phyloP scores from a whole-genome alignment of 768 basidiomycete genomes.

The Suillus brevipes region DNA sequence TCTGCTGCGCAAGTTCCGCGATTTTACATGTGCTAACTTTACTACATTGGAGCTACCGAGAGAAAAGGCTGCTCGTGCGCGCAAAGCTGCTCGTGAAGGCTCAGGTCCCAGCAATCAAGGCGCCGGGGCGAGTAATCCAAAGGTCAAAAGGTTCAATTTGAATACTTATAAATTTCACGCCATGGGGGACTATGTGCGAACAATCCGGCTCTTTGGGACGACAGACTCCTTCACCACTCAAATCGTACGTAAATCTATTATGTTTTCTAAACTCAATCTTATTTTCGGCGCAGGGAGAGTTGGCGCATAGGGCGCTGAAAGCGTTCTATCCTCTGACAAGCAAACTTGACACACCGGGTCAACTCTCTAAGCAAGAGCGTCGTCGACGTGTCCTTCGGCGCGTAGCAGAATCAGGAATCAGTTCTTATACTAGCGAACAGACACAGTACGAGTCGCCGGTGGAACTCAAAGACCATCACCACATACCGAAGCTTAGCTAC shows the following conservation, averaged over 20 bases:
- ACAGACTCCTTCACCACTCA: slow-evolving; percentile 29
- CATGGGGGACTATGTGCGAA: slow-evolving; percentile 22
- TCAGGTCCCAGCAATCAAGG: too few species aligned
- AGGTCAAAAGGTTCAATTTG: slow-evolving; percentile 22
- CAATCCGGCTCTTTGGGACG: slow-evolving; percentile 23
- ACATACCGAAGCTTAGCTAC: too few species aligned
- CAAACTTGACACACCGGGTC: too few species aligned
- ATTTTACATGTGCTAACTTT: slow-evolving; percentile 24
- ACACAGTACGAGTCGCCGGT: too few species aligned
- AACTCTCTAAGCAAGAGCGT: too few species aligned
- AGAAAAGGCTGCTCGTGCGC: slow-evolving; percentile 35
- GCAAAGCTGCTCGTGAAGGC: slow-evolving; percentile 8
- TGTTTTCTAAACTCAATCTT: too few species aligned
- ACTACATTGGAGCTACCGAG: slow-evolving; percentile 36
- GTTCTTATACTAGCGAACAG: too few species aligned
- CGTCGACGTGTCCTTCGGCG: too few species aligned
- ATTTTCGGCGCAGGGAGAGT: too few species aligned
- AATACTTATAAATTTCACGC: slow-evolving; percentile 32
- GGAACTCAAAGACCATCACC: not conserved
- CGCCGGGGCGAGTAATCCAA: slow-evolving; percentile 1
- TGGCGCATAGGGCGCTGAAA: not conserved
- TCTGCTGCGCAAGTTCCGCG: slow-evolving; percentile 33
- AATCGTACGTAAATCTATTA: slow-evolving; percentile 13
- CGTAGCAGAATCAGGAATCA: too few species aligned
- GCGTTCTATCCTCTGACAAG: too few species aligned